A percentile compares a stretch with the other conserved stretches of the same genome.
Conservation (phyloP, 768 basidiomycete genomes). For the Saitozyma sp. region DNA sequence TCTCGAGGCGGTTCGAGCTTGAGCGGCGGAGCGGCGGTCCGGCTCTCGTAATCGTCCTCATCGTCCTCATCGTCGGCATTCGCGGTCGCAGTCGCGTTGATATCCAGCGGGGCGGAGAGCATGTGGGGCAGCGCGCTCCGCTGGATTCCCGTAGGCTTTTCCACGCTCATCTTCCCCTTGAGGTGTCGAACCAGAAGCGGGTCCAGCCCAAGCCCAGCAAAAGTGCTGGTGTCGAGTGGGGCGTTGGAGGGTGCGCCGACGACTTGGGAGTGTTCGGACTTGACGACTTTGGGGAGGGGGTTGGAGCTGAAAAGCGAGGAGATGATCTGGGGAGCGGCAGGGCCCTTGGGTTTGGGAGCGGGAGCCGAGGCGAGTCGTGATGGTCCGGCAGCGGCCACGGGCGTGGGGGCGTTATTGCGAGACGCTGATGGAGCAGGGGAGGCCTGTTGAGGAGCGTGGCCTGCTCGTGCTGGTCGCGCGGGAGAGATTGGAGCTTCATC, state of each 20-base stretch:
- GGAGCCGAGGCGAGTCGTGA: constrained; percentile 14
- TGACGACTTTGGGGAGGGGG: constrained; percentile 53
- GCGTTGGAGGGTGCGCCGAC: constrained; percentile 48
- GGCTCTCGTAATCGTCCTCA: constrained; percentile 12
- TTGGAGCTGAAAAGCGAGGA: constrained; percentile 88
- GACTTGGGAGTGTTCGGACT: constrained; percentile 2
- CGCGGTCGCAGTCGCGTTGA: constrained; percentile 7
- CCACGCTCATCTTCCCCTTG: constrained; percentile 72
- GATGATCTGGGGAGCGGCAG: constrained; percentile 59
- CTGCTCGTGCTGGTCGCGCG: constrained; percentile 37
- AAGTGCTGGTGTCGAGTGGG: constrained; percentile 63
- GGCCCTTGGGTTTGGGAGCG: constrained; percentile 14
- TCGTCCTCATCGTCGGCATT: constrained; percentile 14
- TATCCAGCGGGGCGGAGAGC: constrained; percentile 51
- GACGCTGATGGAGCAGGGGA: constrained; percentile 43
- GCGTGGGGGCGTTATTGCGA: constrained; percentile 1
- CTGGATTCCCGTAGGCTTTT: constrained; percentile 87
- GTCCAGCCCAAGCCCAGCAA: constrained; percentile 78
- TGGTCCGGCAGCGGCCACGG: constrained; percentile 13
- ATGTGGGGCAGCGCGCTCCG: constrained; percentile 69
- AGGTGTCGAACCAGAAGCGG: constrained; percentile 78
- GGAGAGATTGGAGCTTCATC: neutral
- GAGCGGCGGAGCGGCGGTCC: constrained; percentile 24
- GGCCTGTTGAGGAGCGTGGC: neutral
- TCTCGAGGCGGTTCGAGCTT: constrained; percentile 58